These are phyloP conservation scores for Nemania sp. DNA, from an alignment of 2,329 filamentous ascomycete species.

Conservation along the genomic window DNA sequence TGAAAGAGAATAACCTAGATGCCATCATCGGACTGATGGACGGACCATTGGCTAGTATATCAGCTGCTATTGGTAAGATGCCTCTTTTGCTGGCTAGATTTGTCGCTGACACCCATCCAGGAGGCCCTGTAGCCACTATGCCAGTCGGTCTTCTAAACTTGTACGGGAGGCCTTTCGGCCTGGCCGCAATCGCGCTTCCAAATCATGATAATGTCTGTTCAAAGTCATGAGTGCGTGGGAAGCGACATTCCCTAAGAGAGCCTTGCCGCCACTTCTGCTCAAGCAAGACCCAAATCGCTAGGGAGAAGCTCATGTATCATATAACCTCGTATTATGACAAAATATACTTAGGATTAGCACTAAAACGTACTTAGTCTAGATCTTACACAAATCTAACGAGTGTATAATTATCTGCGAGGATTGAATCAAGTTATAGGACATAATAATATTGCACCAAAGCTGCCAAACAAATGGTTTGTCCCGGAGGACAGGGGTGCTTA, in stretches of 20 bases:
- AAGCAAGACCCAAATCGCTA: not conserved
- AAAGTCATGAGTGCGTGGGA: not conserved
- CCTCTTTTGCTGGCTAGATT: not conserved
- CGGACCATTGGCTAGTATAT: not conserved
- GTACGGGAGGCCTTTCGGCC: not conserved
- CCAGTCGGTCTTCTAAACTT: not conserved
- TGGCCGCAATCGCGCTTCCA: not conserved
- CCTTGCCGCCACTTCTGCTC: not conserved
- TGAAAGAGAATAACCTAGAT: not conserved
- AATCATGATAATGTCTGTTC: not conserved
- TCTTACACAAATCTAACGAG: not conserved
- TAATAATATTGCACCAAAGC: not conserved
- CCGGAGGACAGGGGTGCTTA: no score
- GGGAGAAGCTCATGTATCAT: not conserved
- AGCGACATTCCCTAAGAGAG: not conserved
- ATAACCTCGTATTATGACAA: not conserved
- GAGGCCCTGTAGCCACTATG: not conserved
- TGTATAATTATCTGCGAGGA: not conserved
- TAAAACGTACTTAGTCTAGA: not conserved
- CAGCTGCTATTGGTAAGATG: slow-evolving; percentile 2
- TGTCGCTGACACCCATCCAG: not conserved
- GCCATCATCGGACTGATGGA: not conserved
- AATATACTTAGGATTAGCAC: not conserved
- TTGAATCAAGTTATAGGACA: not conserved
- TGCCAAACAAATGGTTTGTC: no score